phyloP scores from a whole-genome alignment of 2,329 filamentous ascomycete genomes.

The Trichophyton equinum region DNA sequence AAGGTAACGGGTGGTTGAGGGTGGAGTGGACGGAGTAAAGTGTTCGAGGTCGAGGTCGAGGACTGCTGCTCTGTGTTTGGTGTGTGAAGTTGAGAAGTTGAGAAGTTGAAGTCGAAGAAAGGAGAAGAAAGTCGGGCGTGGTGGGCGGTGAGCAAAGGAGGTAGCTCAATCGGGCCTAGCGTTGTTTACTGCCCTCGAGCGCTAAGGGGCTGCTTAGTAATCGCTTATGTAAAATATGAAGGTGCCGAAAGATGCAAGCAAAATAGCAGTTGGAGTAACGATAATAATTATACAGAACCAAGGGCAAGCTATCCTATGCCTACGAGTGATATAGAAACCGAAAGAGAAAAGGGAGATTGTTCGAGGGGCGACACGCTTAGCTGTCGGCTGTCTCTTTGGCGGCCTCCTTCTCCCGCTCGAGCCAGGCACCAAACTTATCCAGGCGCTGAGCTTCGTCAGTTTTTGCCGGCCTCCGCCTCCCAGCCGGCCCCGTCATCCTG shows the following conservation, averaged over 20 bases:
- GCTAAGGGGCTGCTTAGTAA: neutral
- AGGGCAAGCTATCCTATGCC: neutral
- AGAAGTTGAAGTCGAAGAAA: constrained; percentile 10
- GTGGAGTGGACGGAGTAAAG: constrained; percentile 9
- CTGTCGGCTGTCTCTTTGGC: neutral
- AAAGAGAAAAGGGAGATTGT: neutral
- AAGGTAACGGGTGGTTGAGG: constrained; percentile 9
- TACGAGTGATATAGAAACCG: neutral
- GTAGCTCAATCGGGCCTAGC: neutral
- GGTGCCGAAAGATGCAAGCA: neutral
- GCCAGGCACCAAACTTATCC: constrained; percentile 39
- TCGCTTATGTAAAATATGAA: neutral
- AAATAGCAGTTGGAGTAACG: neutral
- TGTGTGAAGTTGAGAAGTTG: constrained; percentile 12
- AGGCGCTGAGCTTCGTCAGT: constrained; percentile 34
- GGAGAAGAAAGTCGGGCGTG: constrained; percentile 14
- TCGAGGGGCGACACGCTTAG: neutral
- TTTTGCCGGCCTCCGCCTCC: constrained; percentile 27
- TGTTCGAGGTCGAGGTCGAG: constrained; percentile 4
- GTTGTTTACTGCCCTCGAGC: neutral
- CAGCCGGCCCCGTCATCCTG: constrained; percentile 37
- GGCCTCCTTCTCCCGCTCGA: constrained; percentile 17
- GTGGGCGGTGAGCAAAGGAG: constrained; percentile 21
- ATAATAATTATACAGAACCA: neutral
- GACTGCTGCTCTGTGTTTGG: constrained; percentile 7